Conservation (phyloP, 169 alveolate species). For the Eimeria mitis region DNA sequence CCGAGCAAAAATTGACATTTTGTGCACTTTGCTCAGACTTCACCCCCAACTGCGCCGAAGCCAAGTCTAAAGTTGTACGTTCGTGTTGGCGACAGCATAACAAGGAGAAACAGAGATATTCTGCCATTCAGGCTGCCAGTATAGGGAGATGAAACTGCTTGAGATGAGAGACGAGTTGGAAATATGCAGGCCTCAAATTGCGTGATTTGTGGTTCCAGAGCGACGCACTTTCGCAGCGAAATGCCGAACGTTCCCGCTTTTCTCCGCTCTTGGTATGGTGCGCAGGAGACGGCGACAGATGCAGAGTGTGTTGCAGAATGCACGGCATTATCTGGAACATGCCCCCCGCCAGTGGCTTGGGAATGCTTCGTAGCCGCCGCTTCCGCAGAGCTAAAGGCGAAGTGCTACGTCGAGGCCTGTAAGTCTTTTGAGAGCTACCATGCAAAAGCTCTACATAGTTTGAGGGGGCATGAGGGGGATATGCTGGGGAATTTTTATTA, state of each 20-base stretch:
- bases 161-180: neutral
- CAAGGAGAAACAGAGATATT: neutral
- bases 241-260: neutral
- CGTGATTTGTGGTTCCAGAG: neutral
- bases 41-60: conserved; percentile 48
- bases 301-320: conserved; percentile 56
- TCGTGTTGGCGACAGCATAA: neutral
- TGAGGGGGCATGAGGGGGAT: neutral
- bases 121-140: neutral
- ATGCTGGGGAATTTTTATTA: neutral
- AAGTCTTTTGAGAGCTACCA: neutral
- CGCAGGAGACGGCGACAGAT: conserved; percentile 27
- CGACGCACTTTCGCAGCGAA: neutral
- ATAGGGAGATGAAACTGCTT: neutral
- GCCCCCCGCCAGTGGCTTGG: conserved; percentile 34
- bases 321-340: neutral
- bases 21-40: conserved; percentile 27
- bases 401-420: conserved; percentile 53
- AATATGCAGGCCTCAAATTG: neutral
- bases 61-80: conserved; percentile 52
- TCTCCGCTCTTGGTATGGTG: neutral
- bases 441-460: neutral
- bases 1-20: neutral
- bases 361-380: conserved; percentile 43
- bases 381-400: conserved; percentile 7